phyloP scores from a whole-genome alignment of 2,329 filamentous ascomycete genomes.

The Allantophomopsis cytisporea region DNA sequence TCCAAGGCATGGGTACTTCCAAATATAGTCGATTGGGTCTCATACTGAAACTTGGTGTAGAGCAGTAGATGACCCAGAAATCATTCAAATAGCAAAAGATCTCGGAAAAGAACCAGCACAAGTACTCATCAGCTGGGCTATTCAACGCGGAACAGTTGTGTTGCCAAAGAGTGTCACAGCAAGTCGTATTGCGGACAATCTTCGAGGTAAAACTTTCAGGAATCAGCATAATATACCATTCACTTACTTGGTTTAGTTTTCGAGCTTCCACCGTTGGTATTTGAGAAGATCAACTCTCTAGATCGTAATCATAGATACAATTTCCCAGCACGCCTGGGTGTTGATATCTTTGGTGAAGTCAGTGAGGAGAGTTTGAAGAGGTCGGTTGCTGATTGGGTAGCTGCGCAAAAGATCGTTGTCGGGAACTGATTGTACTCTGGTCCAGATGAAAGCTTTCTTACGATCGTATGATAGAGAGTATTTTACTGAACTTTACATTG shows the following conservation, averaged over 20 bases:
- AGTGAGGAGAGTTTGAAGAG: constrained; percentile 22
- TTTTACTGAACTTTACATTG: too few relatives aligned
- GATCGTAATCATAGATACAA: constrained; percentile 27
- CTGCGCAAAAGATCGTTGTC: constrained; percentile 16
- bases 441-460: too few relatives aligned
- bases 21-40: too few relatives aligned
- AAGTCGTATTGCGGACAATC: constrained; percentile 32
- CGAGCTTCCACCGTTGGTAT: constrained; percentile 21
- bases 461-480: too few relatives aligned
- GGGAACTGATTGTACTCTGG: not conserved
- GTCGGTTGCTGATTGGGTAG: constrained; percentile 21
- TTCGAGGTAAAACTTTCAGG: constrained; percentile 7
- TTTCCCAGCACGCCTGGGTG: constrained; percentile 25
- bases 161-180: constrained; percentile 40
- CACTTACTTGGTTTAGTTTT: constrained; percentile 19
- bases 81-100: constrained; percentile 37
- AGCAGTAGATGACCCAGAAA: constrained; percentile 31
- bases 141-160: constrained; percentile 37
- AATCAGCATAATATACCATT: too few relatives aligned
- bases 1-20: constrained; percentile 8
- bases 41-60: constrained; percentile 21
- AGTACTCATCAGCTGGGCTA: constrained; percentile 37
- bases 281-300: constrained; percentile 23
- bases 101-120: constrained; percentile 36
- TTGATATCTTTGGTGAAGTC: constrained; percentile 28